phyloP scores from a whole-genome alignment of 225 moss, liverwort and hornwort genomes.

The Polytrichum formosum region DNA sequence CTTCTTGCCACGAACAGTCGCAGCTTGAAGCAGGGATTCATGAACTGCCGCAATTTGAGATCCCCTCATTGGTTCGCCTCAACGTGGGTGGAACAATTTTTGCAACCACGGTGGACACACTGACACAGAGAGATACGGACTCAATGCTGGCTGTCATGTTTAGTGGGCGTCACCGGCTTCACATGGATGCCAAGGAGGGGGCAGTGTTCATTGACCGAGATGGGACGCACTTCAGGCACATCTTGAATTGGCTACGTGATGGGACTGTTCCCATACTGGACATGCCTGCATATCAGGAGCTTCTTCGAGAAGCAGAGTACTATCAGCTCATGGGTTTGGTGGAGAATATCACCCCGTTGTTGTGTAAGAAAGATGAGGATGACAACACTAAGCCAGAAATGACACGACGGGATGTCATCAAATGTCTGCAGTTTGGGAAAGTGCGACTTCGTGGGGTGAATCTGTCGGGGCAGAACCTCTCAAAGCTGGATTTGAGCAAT shows the following conservation, averaged over 20 bases:
- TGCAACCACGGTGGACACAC: conserved; percentile 81
- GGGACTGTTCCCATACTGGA: conserved; percentile 79
- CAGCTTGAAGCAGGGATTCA: conserved; percentile 13
- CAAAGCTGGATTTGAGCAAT: conserved; percentile 84
- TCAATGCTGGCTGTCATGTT: conserved; percentile 99
- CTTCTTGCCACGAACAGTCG: conserved; percentile 12
- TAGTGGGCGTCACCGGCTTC: conserved; percentile 91
- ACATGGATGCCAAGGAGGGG: conserved; percentile 83
- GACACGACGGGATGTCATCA: conserved; percentile 87
- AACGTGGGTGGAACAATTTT: conserved; percentile 84
- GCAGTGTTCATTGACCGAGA: conserved; percentile 95
- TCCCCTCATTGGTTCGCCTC: conserved; percentile 75
- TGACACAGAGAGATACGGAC: conserved; percentile 80
- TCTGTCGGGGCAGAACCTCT: conserved; percentile 75
- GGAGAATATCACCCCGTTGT: conserved; percentile 47
- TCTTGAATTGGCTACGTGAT: conserved; percentile 96
- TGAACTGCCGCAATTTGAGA: conserved; percentile 18
- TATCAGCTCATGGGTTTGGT: conserved; percentile 84
- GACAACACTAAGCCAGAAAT: conserved; percentile 92
- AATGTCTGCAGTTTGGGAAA: conserved; percentile 77
- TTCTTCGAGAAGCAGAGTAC: conserved; percentile 93
- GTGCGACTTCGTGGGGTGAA: conserved; percentile 36
- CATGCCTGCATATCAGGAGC: conserved; percentile 72
- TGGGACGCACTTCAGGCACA: conserved; percentile 92
- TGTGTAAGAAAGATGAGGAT: conserved; percentile 73